Percentiles rank a stretch among this genome's conserved stretches.
These are phyloP conservation scores for Petasospora rhodanensis DNA, from an alignment of 1,139 yeast species.

Conservation along the genomic window DNA sequence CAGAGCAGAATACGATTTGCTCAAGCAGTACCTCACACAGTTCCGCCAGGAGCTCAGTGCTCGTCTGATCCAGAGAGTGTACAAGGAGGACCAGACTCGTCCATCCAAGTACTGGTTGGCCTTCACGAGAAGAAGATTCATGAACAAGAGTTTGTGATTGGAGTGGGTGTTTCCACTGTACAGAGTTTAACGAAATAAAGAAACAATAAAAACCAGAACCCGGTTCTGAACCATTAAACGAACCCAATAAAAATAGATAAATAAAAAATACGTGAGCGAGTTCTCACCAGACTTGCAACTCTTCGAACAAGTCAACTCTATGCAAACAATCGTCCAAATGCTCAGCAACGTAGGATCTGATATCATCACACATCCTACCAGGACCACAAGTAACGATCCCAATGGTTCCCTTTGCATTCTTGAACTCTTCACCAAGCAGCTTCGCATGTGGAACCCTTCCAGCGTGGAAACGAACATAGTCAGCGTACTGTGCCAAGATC, in stretches of 20 bases:
- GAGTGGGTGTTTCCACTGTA: not conserved
- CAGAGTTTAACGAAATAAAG: not conserved
- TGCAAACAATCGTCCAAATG: slow-evolving; percentile 13
- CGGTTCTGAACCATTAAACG: too few species aligned
- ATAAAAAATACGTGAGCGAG: too few species aligned
- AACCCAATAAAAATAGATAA: not conserved
- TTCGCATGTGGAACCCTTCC: slow-evolving; percentile 21
- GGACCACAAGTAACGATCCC: slow-evolving; percentile 44
- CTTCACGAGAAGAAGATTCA: slow-evolving; percentile 88
- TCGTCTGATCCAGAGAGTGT: slow-evolving; percentile 72
- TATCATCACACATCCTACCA: slow-evolving; percentile 46
- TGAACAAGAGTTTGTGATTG: slow-evolving; percentile 63
- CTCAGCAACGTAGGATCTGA: slow-evolving; percentile 29
- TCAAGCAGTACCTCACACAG: slow-evolving; percentile 79
- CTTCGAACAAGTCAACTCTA: slow-evolving; percentile 26
- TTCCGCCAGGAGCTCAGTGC: slow-evolving; percentile 92
- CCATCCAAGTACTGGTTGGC: slow-evolving; percentile 94
- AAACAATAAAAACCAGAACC: not conserved
- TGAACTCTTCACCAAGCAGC: slow-evolving; percentile 17
- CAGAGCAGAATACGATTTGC: slow-evolving; percentile 69
- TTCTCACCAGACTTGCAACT: slow-evolving; percentile 27
- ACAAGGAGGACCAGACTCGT: slow-evolving; percentile 44
- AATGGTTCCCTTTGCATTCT: slow-evolving; percentile 17
- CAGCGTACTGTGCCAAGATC: slow-evolving; percentile 9
- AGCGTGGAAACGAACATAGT: slow-evolving; percentile 14